phyloP scores from a whole-genome alignment of 768 basidiomycete genomes.

The Calocybe indica region DNA sequence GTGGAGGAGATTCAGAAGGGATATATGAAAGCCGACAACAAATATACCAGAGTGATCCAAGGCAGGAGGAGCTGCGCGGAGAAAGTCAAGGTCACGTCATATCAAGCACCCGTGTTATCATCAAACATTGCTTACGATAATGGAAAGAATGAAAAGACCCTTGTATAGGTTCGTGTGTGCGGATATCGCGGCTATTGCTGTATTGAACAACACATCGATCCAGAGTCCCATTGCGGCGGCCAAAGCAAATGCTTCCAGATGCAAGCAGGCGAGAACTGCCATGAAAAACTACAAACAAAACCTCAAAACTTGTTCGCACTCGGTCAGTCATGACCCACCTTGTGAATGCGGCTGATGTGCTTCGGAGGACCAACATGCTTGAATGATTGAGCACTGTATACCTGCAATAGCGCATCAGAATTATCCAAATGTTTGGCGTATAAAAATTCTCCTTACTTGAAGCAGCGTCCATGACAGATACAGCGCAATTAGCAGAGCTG shows the following conservation, averaged over 20 bases:
- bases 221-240: slow-evolving; percentile 47
- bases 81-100: too few relatives aligned
- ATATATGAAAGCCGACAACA: not conserved
- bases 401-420: slow-evolving; percentile 15
- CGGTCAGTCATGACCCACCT: slow-evolving; percentile 21
- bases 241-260: slow-evolving; percentile 48
- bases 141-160: slow-evolving; percentile 37
- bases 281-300: slow-evolving; percentile 38
- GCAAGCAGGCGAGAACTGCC: slow-evolving; percentile 46
- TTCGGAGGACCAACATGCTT: slow-evolving; percentile 48
- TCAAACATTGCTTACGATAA: slow-evolving; percentile 27
- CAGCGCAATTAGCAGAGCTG: slow-evolving; percentile 33
- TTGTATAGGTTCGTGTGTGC: slow-evolving; percentile 34
- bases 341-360: slow-evolving; percentile 44
- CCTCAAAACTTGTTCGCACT: not conserved
- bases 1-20: not conserved
- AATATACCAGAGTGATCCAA: slow-evolving; percentile 44
- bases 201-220: slow-evolving; percentile 47
- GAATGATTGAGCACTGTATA: slow-evolving; percentile 42
- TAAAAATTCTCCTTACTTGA: slow-evolving; percentile 21
- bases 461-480: slow-evolving; percentile 42
- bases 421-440: not conserved
- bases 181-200: slow-evolving; percentile 37
- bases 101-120: not conserved
- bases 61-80: slow-evolving; percentile 36